phyloP scores from a whole-genome alignment of 371 early-diverging fungal genomes.

The Mucor velutinosus region DNA sequence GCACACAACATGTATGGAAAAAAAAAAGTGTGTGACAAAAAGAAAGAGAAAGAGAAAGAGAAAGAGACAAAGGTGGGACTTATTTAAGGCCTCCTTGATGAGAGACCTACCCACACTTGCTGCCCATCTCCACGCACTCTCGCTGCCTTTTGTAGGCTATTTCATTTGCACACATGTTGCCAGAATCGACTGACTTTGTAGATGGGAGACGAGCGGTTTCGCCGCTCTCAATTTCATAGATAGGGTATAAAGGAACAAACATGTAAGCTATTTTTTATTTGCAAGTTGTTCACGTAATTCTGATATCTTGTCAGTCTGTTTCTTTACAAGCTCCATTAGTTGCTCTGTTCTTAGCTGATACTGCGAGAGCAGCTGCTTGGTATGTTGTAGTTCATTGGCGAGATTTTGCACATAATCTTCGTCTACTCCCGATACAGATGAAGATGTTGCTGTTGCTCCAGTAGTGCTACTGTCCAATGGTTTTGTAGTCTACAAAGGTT shows the following conservation, averaged over 20 bases:
- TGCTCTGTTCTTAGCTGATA: conserved; percentile 31
- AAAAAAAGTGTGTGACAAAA: not conserved
- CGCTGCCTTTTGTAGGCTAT: not conserved
- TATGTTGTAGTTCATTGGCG: conserved; percentile 23
- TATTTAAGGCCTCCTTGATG: not conserved
- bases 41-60: not conserved
- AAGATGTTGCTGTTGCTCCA: not conserved
- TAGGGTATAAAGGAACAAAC: not conserved
- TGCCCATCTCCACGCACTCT: not conserved
- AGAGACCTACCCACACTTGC: too few relatives aligned
- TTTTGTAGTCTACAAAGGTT: conserved; percentile 4
- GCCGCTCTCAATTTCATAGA: not conserved
- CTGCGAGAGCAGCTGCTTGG: conserved; percentile 23
- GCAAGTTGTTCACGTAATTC: conserved; percentile 30
- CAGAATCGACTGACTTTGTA: not conserved
- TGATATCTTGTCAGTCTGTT: conserved; percentile 27
- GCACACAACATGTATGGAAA: not conserved
- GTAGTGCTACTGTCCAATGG: not conserved
- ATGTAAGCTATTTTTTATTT: not conserved
- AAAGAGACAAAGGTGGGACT: not conserved
- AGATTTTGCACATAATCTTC: conserved; percentile 27
- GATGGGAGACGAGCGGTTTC: too few relatives aligned
- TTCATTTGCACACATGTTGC: not conserved
- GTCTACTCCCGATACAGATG: conserved; percentile 9
- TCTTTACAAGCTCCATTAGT: conserved; percentile 28